Conservation (phyloP, 2,329 filamentous ascomycete genomes). For the Phyllosticta capitalensis region DNA sequence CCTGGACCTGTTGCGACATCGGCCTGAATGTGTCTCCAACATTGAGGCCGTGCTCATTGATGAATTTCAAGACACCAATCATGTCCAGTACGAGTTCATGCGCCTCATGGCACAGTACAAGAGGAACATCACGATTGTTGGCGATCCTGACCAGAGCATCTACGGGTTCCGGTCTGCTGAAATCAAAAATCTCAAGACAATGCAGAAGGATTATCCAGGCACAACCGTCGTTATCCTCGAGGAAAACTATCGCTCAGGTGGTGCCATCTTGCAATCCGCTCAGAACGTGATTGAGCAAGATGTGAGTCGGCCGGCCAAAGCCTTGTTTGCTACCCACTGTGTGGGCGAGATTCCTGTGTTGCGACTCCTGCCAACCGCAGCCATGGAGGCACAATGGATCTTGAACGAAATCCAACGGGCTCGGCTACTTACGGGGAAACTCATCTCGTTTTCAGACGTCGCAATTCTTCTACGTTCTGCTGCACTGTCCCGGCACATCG, state of each 20-base stretch:
- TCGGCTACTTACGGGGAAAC: slow-evolving; percentile 59
- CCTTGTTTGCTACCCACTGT: slow-evolving; percentile 67
- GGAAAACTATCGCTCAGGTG: slow-evolving; percentile 90
- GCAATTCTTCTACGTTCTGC: slow-evolving; percentile 83
- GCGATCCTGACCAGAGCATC: slow-evolving; percentile 95
- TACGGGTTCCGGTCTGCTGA: slow-evolving; percentile 94
- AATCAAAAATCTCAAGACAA: slow-evolving; percentile 72
- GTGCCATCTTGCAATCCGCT: slow-evolving; percentile 69
- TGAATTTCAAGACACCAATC: slow-evolving; percentile 95
- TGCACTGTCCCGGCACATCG: slow-evolving; percentile 73
- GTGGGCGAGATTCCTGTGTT: slow-evolving; percentile 74
- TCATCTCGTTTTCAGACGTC: slow-evolving; percentile 68
- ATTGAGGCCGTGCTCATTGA: slow-evolving; percentile 89
- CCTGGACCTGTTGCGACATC: slow-evolving; percentile 62
- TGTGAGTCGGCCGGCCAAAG: slow-evolving; percentile 66
- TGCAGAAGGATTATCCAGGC: slow-evolving; percentile 66
- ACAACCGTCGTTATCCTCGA: slow-evolving; percentile 79
- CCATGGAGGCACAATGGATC: slow-evolving; percentile 78
- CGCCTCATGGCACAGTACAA: slow-evolving; percentile 65
- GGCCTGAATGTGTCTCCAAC: slow-evolving; percentile 76
- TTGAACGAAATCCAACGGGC: slow-evolving; percentile 70
- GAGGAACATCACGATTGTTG: slow-evolving; percentile 82
- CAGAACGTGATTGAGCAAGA: slow-evolving; percentile 89
- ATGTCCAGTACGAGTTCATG: slow-evolving; percentile 93
- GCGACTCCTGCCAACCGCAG: slow-evolving; percentile 59